Conservation (phyloP, 2,329 filamentous ascomycete genomes). For the Metarhizium rileyi region DNA sequence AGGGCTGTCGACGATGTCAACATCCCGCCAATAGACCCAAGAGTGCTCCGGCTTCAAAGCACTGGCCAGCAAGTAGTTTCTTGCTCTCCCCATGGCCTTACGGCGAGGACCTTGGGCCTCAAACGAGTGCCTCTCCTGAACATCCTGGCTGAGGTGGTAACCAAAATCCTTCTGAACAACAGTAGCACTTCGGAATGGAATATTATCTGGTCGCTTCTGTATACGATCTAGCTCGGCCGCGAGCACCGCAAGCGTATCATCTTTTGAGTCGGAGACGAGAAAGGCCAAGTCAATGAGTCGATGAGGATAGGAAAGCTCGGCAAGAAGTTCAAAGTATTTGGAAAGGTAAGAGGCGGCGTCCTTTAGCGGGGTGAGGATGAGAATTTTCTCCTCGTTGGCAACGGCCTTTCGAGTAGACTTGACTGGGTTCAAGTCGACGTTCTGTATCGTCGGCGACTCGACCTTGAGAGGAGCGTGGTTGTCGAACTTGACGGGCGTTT, state of each 20-base stretch:
- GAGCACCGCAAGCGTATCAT: conserved; percentile 85
- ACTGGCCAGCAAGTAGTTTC: conserved; percentile 81
- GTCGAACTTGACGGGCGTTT: conserved; percentile 94
- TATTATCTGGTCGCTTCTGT: conserved; percentile 68
- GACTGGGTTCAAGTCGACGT: conserved; percentile 77
- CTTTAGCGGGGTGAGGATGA: conserved; percentile 87
- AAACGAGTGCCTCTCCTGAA: conserved; percentile 77
- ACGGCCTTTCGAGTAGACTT: conserved; percentile 70
- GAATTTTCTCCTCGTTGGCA: conserved; percentile 72
- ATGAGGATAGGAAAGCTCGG: conserved; percentile 87
- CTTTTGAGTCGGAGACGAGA: conserved; percentile 81
- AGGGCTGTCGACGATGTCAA: conserved; percentile 89
- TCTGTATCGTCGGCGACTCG: conserved; percentile 69
- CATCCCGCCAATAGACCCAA: conserved; percentile 98
- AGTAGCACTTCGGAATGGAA: conserved; percentile 75
- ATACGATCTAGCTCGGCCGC: conserved; percentile 78
- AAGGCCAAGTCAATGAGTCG: conserved; percentile 92
- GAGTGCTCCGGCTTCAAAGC: conserved; percentile 89
- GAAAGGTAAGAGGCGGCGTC: conserved; percentile 74
- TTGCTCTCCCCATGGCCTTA: conserved; percentile 79
- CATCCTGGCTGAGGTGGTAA: conserved; percentile 61
- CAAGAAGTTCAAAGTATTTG: conserved; percentile 89
- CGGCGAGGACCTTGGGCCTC: conserved; percentile 80
- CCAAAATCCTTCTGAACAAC: conserved; percentile 91
- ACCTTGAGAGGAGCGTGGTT: conserved; percentile 81